Evolutionary conservation across 2,329 filamentous ascomycete species (phyloP).

Genomic region (Zasmidium citrigriseum): DNA sequence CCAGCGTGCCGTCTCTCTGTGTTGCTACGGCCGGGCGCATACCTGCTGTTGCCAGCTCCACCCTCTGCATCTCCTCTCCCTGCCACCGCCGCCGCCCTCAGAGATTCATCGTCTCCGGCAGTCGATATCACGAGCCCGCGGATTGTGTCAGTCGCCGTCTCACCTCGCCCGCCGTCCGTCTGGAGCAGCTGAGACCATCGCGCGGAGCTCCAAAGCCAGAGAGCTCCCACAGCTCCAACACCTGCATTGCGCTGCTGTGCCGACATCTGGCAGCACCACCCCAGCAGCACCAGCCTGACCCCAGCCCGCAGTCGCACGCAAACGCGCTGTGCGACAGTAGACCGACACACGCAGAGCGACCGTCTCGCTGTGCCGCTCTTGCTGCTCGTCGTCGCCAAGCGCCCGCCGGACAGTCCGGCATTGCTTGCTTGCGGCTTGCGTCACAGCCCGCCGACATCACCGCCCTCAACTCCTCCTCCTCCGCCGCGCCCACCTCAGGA

Average conservation of each 20-base stretch:
- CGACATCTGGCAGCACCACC: background rate
- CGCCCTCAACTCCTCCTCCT: background rate
- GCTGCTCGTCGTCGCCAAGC: background rate
- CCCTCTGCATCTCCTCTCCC: too few species aligned
- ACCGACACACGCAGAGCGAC: background rate
- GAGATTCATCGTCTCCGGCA: background rate
- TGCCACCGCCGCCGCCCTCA: background rate
- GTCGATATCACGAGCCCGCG: background rate
- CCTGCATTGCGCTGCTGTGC: background rate
- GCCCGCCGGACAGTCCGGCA: background rate
- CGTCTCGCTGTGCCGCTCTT: background rate
- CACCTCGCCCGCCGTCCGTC: too few species aligned
- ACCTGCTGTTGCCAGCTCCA: too few species aligned
- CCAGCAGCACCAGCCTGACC: background rate
- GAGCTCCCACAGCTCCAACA: background rate
- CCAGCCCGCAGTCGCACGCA: background rate
- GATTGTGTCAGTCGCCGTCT: too few species aligned
- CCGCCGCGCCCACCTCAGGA: background rate
- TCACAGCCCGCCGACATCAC: background rate
- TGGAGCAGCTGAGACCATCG: background rate
- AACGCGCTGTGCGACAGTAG: background rate
- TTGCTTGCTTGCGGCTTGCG: background rate
- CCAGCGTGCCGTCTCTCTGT: background rate
- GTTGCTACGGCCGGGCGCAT: background rate
- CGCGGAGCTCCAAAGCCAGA: background rate